Evolutionary conservation across 2,329 filamentous ascomycete species (phyloP).

Genomic region (Fusarium luffae): DNA sequence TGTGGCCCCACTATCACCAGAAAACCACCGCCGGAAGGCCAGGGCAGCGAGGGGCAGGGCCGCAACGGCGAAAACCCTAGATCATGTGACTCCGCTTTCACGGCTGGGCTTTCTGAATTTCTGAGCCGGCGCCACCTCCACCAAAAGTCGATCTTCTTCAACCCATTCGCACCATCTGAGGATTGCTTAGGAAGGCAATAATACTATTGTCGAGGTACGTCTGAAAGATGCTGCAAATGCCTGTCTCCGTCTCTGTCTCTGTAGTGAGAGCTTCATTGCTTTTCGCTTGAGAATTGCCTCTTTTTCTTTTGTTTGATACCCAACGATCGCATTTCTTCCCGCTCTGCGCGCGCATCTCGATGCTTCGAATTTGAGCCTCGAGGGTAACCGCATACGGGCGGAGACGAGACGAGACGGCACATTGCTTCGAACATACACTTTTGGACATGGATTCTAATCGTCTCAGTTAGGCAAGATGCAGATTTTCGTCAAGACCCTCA

Average conservation of each 20-base stretch:
- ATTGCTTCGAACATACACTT: conserved; percentile 4
- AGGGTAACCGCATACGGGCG: conserved; percentile 9
- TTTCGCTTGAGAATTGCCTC: conserved; percentile 47
- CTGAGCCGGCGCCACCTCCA: conserved; percentile 48
- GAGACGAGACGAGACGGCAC: conserved; percentile 10
- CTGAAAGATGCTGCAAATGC: conserved; percentile 61
- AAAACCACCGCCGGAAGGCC: background rate
- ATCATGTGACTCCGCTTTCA: conserved; percentile 46
- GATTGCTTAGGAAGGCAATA: conserved; percentile 73
- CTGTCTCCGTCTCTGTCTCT: conserved; percentile 41
- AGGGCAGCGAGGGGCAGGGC: conserved; percentile 26
- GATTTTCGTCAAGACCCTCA: conserved; percentile 87
- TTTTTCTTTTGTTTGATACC: conserved; percentile 12
- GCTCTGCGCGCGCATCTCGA: conserved; percentile 23
- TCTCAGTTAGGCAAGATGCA: conserved; percentile 73
- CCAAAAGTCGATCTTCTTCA: conserved; percentile 45
- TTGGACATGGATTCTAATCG: conserved; percentile 54
- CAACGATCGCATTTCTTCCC: conserved; percentile 18
- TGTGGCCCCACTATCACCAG: conserved; percentile 4
- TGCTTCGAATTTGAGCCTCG: conserved; percentile 27
- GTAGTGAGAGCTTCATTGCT: conserved; percentile 47
- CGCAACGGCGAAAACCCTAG: conserved; percentile 43
- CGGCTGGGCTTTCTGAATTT: conserved; percentile 38
- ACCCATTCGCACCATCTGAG: conserved; percentile 61
- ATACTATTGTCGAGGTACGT: conserved; percentile 71